A percentile compares a stretch with the other conserved stretches of the same genome.
These are phyloP conservation scores for Wakefieldia striispora DNA, from an alignment of 768 basidiomycete species.

Conservation along the genomic window DNA sequence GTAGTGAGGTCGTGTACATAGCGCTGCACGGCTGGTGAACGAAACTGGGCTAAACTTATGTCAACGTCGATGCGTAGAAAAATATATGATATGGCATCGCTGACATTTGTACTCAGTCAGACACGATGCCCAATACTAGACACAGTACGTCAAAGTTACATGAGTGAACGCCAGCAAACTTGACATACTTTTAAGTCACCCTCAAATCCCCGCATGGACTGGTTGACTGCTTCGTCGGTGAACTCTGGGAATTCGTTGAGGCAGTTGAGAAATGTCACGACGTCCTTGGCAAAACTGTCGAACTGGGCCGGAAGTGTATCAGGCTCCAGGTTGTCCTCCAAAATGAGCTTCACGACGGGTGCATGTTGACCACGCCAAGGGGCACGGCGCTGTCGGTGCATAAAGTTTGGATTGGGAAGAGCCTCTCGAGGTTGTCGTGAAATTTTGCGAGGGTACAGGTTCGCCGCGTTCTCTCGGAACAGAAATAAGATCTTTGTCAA, in stretches of 20 bases:
- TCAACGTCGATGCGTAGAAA: constrained; percentile 4
- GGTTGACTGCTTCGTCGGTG: constrained; percentile 49
- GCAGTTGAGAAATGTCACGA: constrained; percentile 51
- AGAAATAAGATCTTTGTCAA: constrained; percentile 48
- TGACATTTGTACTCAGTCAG: constrained; percentile 46
- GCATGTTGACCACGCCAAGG: constrained; percentile 36
- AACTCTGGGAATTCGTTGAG: constrained; percentile 59
- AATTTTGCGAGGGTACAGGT: constrained; percentile 51
- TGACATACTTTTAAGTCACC: constrained; percentile 46
- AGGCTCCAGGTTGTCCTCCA: constrained; percentile 44
- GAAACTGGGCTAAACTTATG: constrained; percentile 43
- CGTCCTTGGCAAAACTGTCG: constrained; percentile 45
- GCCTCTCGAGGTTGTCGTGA: constrained; percentile 37
- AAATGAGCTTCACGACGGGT: constrained; percentile 34
- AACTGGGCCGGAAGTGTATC: constrained; percentile 49
- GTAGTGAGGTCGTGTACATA: constrained; percentile 52
- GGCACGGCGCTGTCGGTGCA: constrained; percentile 28
- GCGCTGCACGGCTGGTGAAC: constrained; percentile 50
- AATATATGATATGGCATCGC: neutral
- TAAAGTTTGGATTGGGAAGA: constrained; percentile 37
- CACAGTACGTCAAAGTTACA: constrained; percentile 8
- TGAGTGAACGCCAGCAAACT: neutral
- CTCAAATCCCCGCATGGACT: constrained; percentile 48
- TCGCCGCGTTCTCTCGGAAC: constrained; percentile 57
- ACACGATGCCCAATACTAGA: constrained; percentile 55